These are phyloP conservation scores for Chamaenerion angustifolium DNA, from an alignment of 345 rosid species.

Conservation along the genomic window DNA sequence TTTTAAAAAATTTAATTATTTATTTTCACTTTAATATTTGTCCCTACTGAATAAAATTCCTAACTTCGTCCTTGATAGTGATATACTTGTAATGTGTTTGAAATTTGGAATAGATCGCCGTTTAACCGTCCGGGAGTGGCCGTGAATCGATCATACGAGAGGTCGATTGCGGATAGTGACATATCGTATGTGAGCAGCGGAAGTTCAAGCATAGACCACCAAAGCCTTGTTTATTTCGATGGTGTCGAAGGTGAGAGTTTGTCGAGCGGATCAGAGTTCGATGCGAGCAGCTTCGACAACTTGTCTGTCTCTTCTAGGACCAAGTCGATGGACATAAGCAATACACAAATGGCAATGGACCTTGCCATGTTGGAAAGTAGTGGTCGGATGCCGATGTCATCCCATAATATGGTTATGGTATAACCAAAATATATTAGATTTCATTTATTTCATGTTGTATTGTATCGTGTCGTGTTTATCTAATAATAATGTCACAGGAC, in stretches of 20 bases:
- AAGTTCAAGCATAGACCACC: conserved; percentile 38
- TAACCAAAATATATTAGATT: no score
- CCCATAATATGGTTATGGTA: conserved; percentile 41
- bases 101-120: conserved; percentile 33
- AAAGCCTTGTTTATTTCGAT: conserved; percentile 29
- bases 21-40: no score
- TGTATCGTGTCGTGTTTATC: no score
- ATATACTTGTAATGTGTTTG: no score
- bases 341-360: conserved; percentile 21
- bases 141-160: conserved; percentile 24
- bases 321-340: not conserved
- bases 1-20: no score
- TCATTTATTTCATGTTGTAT: no score
- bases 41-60: no score
- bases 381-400: conserved; percentile 28
- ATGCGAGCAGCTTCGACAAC: conserved; percentile 20
- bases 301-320: conserved; percentile 21
- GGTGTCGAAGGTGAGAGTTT: conserved; percentile 21
- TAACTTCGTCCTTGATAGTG: no score
- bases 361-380: conserved; percentile 10
- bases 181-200: conserved; percentile 67
- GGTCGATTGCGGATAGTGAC: conserved; percentile 35
- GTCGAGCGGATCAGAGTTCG: conserved; percentile 36
- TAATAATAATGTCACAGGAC: conserved; percentile 53
- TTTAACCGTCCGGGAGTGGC: conserved; percentile 27